Evolutionary conservation across 805 yeast species (phyloP), one percentile per base, ranked within the genome.

Genomic region (Kodamaea fukazawae): DNA sequence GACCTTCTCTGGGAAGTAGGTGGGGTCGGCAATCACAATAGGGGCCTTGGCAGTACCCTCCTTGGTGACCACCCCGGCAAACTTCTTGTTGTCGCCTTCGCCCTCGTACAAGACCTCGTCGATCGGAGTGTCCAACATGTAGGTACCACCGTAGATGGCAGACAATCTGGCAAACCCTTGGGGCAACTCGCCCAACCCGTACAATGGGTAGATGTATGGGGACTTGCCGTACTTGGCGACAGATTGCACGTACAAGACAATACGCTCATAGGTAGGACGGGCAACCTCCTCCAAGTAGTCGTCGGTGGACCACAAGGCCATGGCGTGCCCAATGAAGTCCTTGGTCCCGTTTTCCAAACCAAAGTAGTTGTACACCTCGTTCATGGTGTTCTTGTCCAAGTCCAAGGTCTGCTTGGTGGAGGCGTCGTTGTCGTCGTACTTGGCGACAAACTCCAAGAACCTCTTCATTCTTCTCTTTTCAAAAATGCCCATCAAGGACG

Each of bases 121-220:
- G 47, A 93, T 81, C 34, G 97, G 96, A 23, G 96, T 91, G 60
- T 89, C 96, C 58, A 93, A 78, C 99, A 93, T 93, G 61, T 89
- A 93, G 13, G 98, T 91, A 56, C 99, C 99, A 48, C 99, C 99
- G 58, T 93, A 89, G 50, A 93, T 91, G 17, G 99, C 99, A 38
- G 95, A 83, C 46, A 93, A 78, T 61, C 99, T 78, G 8, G 98
- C 97, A 70, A 93, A 93, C 7, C 97, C 99, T 68, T 93, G 99
- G n/a, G 99, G 99, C 44, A 93, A 74, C 65, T 93, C 99, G 38
- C 99, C 99, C 43, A 93, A 75, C 6, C 99, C 99, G 58, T 93
- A 93, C 55, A 91, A 71, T 34, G 99, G 99, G 60, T 93, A 93
- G 46, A 93, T 76, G 61, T 93, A 93, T 9, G 99, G 99, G 6